Percentiles rank a stretch among this genome's conserved stretches.
Conservation (phyloP, 1,284 basidiomycete genomes). For the Sanghuangporus weigelae region DNA sequence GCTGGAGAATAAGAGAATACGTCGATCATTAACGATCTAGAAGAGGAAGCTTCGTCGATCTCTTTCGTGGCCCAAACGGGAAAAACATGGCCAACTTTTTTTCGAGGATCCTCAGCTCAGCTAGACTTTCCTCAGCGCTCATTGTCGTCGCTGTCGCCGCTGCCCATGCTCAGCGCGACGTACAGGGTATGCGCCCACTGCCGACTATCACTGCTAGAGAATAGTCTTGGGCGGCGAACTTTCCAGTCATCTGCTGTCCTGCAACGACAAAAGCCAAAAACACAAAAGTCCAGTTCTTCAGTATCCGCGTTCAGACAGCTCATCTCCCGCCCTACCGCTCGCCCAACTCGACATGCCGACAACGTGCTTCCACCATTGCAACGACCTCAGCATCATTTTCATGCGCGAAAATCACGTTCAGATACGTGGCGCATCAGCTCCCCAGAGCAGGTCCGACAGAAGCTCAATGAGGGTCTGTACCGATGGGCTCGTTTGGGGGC, state of each 20-base stretch:
- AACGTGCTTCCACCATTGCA: not conserved
- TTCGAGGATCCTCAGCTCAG: not conserved
- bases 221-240: constrained; percentile 30
- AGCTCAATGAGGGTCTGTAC: not conserved
- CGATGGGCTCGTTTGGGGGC: constrained; percentile 1
- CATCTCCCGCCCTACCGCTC: not conserved
- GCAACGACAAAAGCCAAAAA: not conserved
- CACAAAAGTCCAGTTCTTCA: not conserved
- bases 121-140: not conserved
- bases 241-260: constrained; percentile 19
- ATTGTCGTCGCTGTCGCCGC: not conserved
- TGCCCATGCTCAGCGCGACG: constrained; percentile 5
- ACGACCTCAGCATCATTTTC: not conserved
- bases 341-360: not conserved
- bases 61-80: not conserved
- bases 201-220: constrained; percentile 25
- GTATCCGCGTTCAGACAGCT: not conserved
- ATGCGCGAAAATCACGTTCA: not conserved
- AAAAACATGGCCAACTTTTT: not conserved
- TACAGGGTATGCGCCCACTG: constrained; percentile 1
- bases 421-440: not conserved
- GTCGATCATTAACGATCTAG: not conserved
- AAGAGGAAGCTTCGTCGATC: not conserved
- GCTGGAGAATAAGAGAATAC: not conserved
- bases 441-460: not conserved